Base-by-base conservation (phyloP, 306 rosid genomes). In the Senna siamea region DNA sequence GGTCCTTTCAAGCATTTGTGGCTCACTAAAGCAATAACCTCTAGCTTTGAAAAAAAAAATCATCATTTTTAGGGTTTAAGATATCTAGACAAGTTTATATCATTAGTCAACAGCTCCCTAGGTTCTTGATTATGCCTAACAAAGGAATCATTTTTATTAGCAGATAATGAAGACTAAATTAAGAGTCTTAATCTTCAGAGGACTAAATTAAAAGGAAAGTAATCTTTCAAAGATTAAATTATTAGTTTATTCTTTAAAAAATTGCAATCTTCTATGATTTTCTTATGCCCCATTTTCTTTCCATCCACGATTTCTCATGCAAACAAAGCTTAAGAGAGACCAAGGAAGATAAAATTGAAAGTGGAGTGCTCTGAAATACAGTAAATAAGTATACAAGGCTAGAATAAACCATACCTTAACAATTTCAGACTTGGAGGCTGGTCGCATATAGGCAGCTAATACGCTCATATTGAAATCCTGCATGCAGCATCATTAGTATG, bases 391-490 rank as follows among this genome's bases (percentile, higher is more conserved):
- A 46, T 66, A 50, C 46, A 68, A 57, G 23, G 14, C 17, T 9
- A 53, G 59, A 28, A 68, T 65, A 41, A 70, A 87, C 96, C 96
- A 7, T 87, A 91, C 97, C 97, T 89, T 89, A 57, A 92, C 88
- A 74, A 92, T 89, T 81, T 92, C 95, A 2, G 93, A 87, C 79
- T 74, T 89, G 57, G 93, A 79, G 75, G 93, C 82, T 67, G 96
- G 91, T 15, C 96, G 90, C 77, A 80, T 84, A 80, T 87, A 81
- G 66, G 97, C 93, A 46, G 93, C 96, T 72, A 92, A 86, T 54
- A 92, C 89, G 28, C 97, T 92, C 87, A 87, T 26, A 86, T 87
- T 89, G 89, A 92, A 92, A 77, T 89, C 97, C 96, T 89, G 90
- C 57, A 74, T 11, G 38, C 55, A 81, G 58, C 71, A 69, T 48